Percentiles rank a stretch among this genome's conserved stretches.
Conservation (phyloP, 140 eudicot genomes). For the Ambrosia hybrid region DNA sequence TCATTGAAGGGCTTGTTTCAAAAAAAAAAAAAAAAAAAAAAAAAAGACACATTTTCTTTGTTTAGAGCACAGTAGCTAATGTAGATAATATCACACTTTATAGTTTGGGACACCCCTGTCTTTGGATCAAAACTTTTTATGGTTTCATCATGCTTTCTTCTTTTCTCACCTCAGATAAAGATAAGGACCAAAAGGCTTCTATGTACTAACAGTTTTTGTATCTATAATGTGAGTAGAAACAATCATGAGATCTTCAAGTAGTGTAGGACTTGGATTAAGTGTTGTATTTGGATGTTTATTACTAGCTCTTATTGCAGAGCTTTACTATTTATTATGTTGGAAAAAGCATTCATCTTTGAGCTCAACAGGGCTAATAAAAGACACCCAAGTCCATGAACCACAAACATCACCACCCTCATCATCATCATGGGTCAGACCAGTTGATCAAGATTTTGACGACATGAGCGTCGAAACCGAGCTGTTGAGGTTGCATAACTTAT, state of each 20-base stretch:
- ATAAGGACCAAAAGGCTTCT: conserved; percentile 19
- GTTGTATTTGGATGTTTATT: conserved; percentile 73
- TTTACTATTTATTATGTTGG: conserved; percentile 73
- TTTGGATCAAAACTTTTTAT: conserved; percentile 34
- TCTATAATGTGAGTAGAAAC: background rate
- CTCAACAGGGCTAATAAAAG: conserved; percentile 48
- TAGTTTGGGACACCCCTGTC: conserved; percentile 27
- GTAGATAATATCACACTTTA: conserved; percentile 19
- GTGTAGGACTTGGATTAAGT: conserved; percentile 69
- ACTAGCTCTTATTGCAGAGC: conserved; percentile 70
- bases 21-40: no score
- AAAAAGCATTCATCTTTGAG: conserved; percentile 58
- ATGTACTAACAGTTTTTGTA: background rate
- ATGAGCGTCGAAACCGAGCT: conserved; percentile 47
- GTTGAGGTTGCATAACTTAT: conserved; percentile 47
- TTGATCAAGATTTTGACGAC: conserved; percentile 39
- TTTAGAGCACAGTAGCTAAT: conserved; percentile 5
- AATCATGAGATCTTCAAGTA: conserved; percentile 67
- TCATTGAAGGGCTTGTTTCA: conserved; percentile 32
- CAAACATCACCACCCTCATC: conserved; percentile 12
- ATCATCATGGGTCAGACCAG: conserved; percentile 43
- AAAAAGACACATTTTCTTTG: background rate
- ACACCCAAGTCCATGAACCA: conserved; percentile 59
- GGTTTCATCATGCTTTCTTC: conserved; percentile 28
- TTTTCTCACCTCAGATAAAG: conserved; percentile 33